Evolutionary conservation across 176 grass and related monocot genomes (phyloP).

Genomic region (Raddia guianensis): DNA sequence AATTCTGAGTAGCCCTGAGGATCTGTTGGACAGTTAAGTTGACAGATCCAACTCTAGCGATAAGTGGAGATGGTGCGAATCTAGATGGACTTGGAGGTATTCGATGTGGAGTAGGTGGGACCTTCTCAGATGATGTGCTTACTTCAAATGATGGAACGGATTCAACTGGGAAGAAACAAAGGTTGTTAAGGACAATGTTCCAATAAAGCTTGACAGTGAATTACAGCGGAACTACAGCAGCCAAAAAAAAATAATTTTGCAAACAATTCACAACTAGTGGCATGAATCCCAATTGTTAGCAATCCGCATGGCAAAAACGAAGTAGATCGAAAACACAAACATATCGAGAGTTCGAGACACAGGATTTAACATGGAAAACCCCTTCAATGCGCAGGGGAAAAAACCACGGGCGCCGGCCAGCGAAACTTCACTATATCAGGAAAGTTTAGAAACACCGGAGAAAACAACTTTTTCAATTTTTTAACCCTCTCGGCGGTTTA

Average conservation of each 20-base stretch:
- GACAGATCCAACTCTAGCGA: slow-evolving; percentile 71
- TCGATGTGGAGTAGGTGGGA: slow-evolving; percentile 65
- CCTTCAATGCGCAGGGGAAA: too few species aligned
- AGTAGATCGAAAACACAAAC: too few species aligned
- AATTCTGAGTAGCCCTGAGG: slow-evolving; percentile 85
- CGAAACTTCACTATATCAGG: too few species aligned
- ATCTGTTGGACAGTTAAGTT: slow-evolving; percentile 77
- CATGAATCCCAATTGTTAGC: background rate
- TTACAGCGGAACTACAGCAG: background rate
- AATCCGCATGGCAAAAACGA: too few species aligned
- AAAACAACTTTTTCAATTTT: too few species aligned
- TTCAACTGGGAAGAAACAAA: slow-evolving; percentile 57
- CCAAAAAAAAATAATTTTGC: background rate
- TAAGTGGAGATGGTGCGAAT: slow-evolving; percentile 81
- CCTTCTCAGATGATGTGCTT: slow-evolving; percentile 84
- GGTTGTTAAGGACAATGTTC: slow-evolving; percentile 24
- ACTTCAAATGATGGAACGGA: slow-evolving; percentile 69
- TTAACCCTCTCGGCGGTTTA: too few species aligned
- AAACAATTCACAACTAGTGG: background rate
- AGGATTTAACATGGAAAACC: too few species aligned
- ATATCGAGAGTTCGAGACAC: too few species aligned
- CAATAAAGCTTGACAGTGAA: slow-evolving; percentile 8
- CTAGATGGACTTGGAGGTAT: slow-evolving; percentile 98
- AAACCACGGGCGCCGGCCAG: too few species aligned
- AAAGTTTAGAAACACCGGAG: too few species aligned